Base-by-base conservation (phyloP, 225 moss, liverwort and hornwort species). In the Marchantia paleacea region DNA sequence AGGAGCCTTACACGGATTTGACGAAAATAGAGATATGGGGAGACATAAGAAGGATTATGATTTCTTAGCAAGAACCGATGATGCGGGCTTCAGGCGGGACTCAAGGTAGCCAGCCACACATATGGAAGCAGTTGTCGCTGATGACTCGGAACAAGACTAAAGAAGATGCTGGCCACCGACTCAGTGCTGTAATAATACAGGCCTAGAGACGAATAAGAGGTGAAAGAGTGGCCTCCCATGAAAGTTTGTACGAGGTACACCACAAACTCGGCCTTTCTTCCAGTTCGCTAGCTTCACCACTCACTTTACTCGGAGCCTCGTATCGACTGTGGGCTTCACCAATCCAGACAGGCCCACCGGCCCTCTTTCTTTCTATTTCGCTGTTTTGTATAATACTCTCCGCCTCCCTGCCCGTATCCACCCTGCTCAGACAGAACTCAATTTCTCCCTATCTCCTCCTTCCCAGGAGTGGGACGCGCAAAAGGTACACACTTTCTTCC, bases 1-100 rank as follows among this genome's bases (percentile, higher is more conserved):
- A 61, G 69, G 62, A 62, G 80, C 48, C 80, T 80, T 74, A 73
- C 80, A 72, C 80, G 48, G 80, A 80, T 80, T 72, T 80, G 73
- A 80, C 50, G 80, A 80, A 74, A 19, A 64, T 52, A 48, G 80
- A 80, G 61, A 80, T 74, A 62, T 74, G 80, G 74, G 80, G 80
- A 80, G 80, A 74, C 80, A 80, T 80, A 74, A 60, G 80, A 72
- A 80, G 80, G 53, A 73, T 22, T 31, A 31, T 30, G 54, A 79
- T 55, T 79, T 79, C 55, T 53, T 12, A 48, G 79, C 30, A 79
- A 54, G 79, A 79, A 79, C 52, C 69, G 69, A 70, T 71, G 69
- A 7, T 66, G 79, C 69, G 55, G 79, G 65, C 69, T 54, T 79
- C 69, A 70, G 79, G 79, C 79, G 55, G 52, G 54, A 70, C 69